phyloP scores from a whole-genome alignment of 2,329 filamentous ascomycete species.

The Pyrenophora teres region DNA sequence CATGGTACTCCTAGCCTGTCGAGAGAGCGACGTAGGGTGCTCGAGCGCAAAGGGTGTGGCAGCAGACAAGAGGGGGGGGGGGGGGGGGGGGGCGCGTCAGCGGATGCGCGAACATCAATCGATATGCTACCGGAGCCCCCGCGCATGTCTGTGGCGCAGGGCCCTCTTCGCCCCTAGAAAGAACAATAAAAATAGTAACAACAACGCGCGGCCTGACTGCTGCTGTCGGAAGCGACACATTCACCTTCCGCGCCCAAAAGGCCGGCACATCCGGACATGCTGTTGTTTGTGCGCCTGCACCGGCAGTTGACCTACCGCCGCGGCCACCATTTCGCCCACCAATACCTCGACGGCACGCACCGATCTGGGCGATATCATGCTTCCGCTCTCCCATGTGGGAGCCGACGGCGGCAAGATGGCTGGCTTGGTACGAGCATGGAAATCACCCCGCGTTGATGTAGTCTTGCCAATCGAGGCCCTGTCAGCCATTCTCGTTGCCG shows the following conservation, averaged over 20 bases:
- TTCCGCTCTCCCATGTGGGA: slow-evolving; percentile 26
- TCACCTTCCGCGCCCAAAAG: neutral
- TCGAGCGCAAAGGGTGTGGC: slow-evolving; percentile 1
- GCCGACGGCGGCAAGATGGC: slow-evolving; percentile 25
- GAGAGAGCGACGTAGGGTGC: neutral
- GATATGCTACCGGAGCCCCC: slow-evolving; percentile 3
- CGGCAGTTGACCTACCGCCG: slow-evolving; percentile 25
- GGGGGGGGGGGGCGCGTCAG: slow-evolving; percentile 6
- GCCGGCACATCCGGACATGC: slow-evolving; percentile 14
- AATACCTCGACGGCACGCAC: slow-evolving; percentile 27
- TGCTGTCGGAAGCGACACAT: neutral
- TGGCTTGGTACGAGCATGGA: slow-evolving; percentile 20
- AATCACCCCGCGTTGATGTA: too few relatives aligned
- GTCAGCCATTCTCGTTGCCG: too few relatives aligned
- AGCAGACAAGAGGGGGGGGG: neutral
- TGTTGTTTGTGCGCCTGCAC: slow-evolving; percentile 19
- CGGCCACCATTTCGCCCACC: slow-evolving; percentile 33
- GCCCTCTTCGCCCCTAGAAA: slow-evolving; percentile 11
- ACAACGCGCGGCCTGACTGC: slow-evolving; percentile 3
- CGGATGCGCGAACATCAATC: slow-evolving; percentile 7
- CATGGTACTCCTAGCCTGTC: neutral
- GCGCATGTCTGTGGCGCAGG: neutral
- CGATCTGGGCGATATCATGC: slow-evolving; percentile 12
- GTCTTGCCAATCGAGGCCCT: too few relatives aligned
- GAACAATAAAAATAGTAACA: neutral